Conservation (phyloP, 371 early-diverging fungal genomes). For the Mortierella sp. region DNA sequence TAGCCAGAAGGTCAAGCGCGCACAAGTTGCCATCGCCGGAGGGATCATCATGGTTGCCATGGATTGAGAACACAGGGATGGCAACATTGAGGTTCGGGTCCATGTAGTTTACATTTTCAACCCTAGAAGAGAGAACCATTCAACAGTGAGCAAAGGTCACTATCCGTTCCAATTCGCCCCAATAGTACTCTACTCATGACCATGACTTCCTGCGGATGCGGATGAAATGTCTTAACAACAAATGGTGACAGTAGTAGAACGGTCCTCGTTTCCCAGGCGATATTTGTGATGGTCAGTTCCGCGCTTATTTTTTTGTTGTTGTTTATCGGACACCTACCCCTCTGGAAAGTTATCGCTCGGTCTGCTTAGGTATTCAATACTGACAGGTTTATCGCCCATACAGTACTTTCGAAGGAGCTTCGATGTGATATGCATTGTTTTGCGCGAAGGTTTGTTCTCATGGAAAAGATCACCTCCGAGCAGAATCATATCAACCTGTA, state of each 20-base stretch:
- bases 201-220: not conserved
- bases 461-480: constrained; percentile 99
- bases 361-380: constrained; percentile 83
- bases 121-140: constrained; percentile 25
- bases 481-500: constrained; percentile 91
- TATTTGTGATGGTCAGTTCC: no score
- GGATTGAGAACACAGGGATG: constrained; percentile 96
- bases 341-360: constrained; percentile 79
- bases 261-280: no score
- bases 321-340: constrained; percentile 28
- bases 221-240: no score
- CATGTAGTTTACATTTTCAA: constrained; percentile 81
- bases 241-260: no score
- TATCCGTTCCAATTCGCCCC: no score
- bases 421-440: constrained; percentile 82
- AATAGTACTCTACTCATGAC: not conserved
- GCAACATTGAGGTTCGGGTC: constrained; percentile 91
- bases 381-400: constrained; percentile 80
- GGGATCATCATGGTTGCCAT: constrained; percentile 99
- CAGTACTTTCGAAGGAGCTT: constrained; percentile 84
- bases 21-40: constrained; percentile 87
- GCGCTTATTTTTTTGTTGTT: not conserved
- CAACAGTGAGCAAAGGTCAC: not conserved
- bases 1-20: constrained; percentile 88
- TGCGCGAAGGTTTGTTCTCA: constrained; percentile 95